Percentiles rank a stretch among this genome's conserved stretches.
Evolutionary conservation across 306 rosid genomes (phyloP).

Genomic region (Astragalus glycyphyllos): DNA sequence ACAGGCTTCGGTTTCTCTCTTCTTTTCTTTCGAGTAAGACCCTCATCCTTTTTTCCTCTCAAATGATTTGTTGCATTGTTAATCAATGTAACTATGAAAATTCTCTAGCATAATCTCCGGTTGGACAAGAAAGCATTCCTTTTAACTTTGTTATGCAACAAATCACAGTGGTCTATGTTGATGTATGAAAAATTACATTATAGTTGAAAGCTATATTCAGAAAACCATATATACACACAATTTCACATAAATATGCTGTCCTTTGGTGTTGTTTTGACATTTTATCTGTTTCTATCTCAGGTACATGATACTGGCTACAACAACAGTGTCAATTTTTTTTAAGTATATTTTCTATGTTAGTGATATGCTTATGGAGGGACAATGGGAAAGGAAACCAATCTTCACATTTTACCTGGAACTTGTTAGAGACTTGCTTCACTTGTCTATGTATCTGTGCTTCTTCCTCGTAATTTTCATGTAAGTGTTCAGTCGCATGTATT

Average conservation of each 20-base stretch:
- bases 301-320: slow-evolving; percentile 94
- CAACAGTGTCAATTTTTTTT: slow-evolving; percentile 81
- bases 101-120: background rate
- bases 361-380: slow-evolving; percentile 98
- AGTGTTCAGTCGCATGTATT: slow-evolving; percentile 49
- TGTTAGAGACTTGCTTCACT: slow-evolving; percentile 91
- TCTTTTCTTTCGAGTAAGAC: slow-evolving; percentile 92
- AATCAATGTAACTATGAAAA: background rate
- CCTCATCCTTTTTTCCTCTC: slow-evolving; percentile 35
- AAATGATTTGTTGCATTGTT: slow-evolving; percentile 15
- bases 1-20: slow-evolving; percentile 85
- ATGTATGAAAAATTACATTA: slow-evolving; percentile 25
- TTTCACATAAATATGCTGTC: background rate
- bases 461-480: slow-evolving; percentile 92
- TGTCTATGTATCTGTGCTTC: slow-evolving; percentile 96
- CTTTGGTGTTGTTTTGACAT: slow-evolving; percentile 15
- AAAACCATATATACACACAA: background rate
- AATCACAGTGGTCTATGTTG: slow-evolving; percentile 18
- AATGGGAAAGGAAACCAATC: slow-evolving; percentile 97
- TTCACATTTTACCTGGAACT: slow-evolving; percentile 97
- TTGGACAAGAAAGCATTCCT: background rate
- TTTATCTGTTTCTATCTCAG: slow-evolving; percentile 51
- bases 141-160: background rate
- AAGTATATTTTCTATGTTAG: slow-evolving; percentile 90
- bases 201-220: slow-evolving; percentile 3